Percentiles rank a stretch among this genome's conserved stretches.
Conservation (phyloP, 2,329 filamentous ascomycete species). For the Neopestalotiopsis sp. region DNA sequence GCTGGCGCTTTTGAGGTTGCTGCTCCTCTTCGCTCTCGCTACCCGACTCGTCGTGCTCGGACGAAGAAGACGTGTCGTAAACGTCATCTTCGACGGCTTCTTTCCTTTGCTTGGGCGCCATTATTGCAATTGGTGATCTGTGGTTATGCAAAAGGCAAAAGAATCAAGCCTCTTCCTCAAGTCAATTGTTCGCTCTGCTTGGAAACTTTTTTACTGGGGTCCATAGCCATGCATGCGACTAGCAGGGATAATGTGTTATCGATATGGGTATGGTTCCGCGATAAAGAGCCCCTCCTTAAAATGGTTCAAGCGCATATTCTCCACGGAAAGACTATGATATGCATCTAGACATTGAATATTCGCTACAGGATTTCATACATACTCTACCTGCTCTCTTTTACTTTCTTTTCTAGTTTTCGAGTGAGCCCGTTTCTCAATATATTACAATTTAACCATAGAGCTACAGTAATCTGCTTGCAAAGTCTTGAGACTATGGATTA, state of each 20-base stretch:
- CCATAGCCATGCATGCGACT: constrained; percentile 17
- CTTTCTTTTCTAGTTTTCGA: no score
- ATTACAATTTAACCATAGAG: no score
- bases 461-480: no score
- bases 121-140: background rate
- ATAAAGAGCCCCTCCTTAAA: constrained; percentile 11
- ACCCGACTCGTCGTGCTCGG: constrained; percentile 23
- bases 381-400: background rate
- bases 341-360: background rate
- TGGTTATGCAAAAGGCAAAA: background rate
- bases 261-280: background rate
- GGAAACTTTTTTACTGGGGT: constrained; percentile 19
- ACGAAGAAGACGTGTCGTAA: constrained; percentile 22
- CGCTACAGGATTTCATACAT: background rate
- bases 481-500: background rate
- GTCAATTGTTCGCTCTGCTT: constrained; percentile 3
- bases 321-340: background rate
- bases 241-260: constrained; percentile 10
- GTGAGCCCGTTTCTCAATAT: no score
- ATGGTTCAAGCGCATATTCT: constrained; percentile 1
- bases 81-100: constrained; percentile 22
- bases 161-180: background rate
- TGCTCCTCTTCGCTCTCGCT: constrained; percentile 33
- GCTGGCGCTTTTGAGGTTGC: constrained; percentile 28
- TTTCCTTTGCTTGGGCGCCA: constrained; percentile 14